A percentile compares a stretch with the other conserved stretches of the same genome.
Conservation (phyloP, 1,284 basidiomycete genomes). For the Anthracocystis setariae region DNA sequence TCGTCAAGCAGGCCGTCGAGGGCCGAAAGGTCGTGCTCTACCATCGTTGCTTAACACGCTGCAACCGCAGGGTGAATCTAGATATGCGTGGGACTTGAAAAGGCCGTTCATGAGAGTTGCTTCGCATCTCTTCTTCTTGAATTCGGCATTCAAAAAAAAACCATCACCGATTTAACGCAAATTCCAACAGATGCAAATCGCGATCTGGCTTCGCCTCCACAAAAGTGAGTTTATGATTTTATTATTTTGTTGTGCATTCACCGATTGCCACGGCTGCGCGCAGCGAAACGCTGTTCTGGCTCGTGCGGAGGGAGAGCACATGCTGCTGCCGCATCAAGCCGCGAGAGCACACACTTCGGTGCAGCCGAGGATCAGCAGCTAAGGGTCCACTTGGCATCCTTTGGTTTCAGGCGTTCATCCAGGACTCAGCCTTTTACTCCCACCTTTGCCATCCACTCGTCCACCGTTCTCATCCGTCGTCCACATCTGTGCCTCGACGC, state of each 20-base stretch:
- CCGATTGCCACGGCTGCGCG: slow-evolving; percentile 3
- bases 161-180: slow-evolving; percentile 26
- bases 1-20: slow-evolving; percentile 37
- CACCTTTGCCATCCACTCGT: background rate
- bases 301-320: slow-evolving; percentile 2
- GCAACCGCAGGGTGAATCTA: too few species aligned
- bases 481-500: background rate
- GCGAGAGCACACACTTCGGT: background rate
- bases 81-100: too few species aligned
- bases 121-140: background rate
- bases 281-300: slow-evolving; percentile 9
- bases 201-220: slow-evolving; percentile 22
- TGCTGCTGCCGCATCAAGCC: background rate
- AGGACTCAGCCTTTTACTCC: background rate
- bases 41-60: slow-evolving; percentile 2
- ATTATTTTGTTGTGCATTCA: background rate
- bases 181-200: too few species aligned
- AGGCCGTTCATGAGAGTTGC: too few species aligned
- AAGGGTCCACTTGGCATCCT: slow-evolving; percentile 23
- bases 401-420: slow-evolving; percentile 12
- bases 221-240: background rate
- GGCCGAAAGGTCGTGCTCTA: slow-evolving; percentile 35
- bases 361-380: slow-evolving; percentile 1
- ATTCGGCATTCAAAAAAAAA: slow-evolving; percentile 8
- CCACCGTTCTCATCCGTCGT: background rate